phyloP scores from a whole-genome alignment of 2,329 filamentous ascomycete genomes.

The Sordariomycetes sp. region DNA sequence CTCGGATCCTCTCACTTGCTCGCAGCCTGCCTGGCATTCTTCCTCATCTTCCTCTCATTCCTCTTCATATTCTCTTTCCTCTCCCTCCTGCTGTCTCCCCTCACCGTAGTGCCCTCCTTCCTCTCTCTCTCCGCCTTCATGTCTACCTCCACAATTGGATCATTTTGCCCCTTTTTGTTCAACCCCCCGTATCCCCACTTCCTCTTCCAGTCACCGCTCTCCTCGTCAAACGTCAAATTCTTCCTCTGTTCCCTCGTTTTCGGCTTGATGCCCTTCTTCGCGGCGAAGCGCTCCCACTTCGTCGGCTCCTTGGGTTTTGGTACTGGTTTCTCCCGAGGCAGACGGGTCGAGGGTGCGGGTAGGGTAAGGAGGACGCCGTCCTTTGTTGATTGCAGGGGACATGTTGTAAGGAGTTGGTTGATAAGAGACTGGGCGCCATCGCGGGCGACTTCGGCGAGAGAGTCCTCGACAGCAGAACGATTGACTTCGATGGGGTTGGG shows the following conservation, averaged over 20 bases:
- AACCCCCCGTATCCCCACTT: slow-evolving; percentile 93
- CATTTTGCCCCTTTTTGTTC: slow-evolving; percentile 73
- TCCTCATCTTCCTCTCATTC: slow-evolving; percentile 61
- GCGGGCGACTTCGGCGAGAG: slow-evolving; percentile 66
- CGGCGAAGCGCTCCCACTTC: slow-evolving; percentile 93
- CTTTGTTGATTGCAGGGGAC: slow-evolving; percentile 61
- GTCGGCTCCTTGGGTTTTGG: slow-evolving; percentile 75
- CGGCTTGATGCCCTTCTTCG: slow-evolving; percentile 91
- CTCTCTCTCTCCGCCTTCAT: slow-evolving; percentile 57
- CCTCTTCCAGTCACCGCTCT: slow-evolving; percentile 76
- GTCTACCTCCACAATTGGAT: slow-evolving; percentile 92
- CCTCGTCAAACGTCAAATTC: slow-evolving; percentile 78
- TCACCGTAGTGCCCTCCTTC: slow-evolving; percentile 53
- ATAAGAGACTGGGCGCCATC: slow-evolving; percentile 87
- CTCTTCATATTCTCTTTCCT: slow-evolving; percentile 61
- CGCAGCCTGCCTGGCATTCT: slow-evolving; percentile 46
- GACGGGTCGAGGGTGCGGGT: slow-evolving; percentile 56
- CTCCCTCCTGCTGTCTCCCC: slow-evolving; percentile 54
- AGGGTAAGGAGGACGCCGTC: slow-evolving; percentile 72
- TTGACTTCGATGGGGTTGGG: slow-evolving; percentile 67
- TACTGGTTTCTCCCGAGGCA: slow-evolving; percentile 89
- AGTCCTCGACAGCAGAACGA: slow-evolving; percentile 48
- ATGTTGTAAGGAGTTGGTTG: slow-evolving; percentile 88
- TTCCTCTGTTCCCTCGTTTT: slow-evolving; percentile 69
- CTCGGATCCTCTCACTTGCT: no score